Evolutionary conservation across 2,329 filamentous ascomycete genomes (phyloP).

Genomic region (Cercospora sesami): DNA sequence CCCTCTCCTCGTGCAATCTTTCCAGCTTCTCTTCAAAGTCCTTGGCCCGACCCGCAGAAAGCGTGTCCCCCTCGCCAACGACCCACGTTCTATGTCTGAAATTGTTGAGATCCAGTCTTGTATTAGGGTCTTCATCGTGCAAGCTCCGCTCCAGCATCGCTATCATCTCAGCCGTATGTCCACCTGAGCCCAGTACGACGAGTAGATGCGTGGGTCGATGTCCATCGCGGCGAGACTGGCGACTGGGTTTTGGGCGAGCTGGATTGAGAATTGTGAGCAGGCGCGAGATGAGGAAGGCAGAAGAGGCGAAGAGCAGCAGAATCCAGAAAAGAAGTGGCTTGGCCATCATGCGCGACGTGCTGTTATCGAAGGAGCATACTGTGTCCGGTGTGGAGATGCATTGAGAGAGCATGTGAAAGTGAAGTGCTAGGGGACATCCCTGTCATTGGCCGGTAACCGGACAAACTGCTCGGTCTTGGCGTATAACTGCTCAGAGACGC

Average conservation of each 20-base stretch:
- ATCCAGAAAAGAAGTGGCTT: constrained; percentile 2
- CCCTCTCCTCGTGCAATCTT: constrained; percentile 21
- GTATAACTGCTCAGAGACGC: neutral
- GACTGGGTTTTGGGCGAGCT: constrained; percentile 33
- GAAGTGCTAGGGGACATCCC: neutral
- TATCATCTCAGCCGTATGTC: constrained; percentile 94
- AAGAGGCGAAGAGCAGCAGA: constrained; percentile 33
- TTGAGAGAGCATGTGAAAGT: neutral
- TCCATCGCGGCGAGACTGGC: constrained; percentile 27
- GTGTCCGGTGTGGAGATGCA: neutral
- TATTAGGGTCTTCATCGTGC: constrained; percentile 35
- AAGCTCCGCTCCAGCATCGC: constrained; percentile 69
- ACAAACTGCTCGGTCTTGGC: neutral
- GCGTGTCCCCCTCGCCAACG: constrained; percentile 71
- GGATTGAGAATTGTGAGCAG: constrained; percentile 44
- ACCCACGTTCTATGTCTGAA: constrained; percentile 75
- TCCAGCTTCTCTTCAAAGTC: constrained; percentile 59
- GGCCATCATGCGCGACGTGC: neutral
- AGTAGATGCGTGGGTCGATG: constrained; percentile 58
- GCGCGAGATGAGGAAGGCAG: constrained; percentile 42
- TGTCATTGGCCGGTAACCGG: neutral
- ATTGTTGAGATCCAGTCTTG: constrained; percentile 44
- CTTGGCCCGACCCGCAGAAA: constrained; percentile 64
- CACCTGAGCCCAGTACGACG: constrained; percentile 85
- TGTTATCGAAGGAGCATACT: neutral